Conservation (phyloP, 768 basidiomycete genomes). For the Xerocomellus intermedius region DNA sequence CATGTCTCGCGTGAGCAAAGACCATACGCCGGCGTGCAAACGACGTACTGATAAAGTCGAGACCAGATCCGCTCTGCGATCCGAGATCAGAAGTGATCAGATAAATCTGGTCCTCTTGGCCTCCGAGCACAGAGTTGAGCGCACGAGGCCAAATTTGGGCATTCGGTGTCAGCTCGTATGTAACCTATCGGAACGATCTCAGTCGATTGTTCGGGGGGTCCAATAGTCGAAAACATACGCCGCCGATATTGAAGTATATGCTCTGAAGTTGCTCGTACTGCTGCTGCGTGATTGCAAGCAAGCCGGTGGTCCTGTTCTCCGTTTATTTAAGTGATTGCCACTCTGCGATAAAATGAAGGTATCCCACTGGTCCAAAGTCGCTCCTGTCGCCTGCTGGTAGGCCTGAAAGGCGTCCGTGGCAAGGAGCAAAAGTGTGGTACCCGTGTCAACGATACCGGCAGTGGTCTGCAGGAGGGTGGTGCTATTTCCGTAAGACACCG, state of each 20-base stretch:
- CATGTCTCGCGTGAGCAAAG: neutral
- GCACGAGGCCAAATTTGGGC: slow-evolving; percentile 70
- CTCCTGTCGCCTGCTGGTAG: slow-evolving; percentile 56
- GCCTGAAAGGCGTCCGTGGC: slow-evolving; percentile 58
- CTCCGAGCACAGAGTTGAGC: slow-evolving; percentile 58
- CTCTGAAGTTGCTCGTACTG: slow-evolving; percentile 39
- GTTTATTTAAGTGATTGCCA: neutral
- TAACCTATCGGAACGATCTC: slow-evolving; percentile 32
- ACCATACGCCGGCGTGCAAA: neutral
- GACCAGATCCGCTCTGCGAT: slow-evolving; percentile 47
- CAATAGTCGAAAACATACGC: slow-evolving; percentile 23
- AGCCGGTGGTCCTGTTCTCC: slow-evolving; percentile 45
- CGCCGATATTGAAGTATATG: slow-evolving; percentile 52
- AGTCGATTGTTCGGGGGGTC: neutral
- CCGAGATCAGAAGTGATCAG: slow-evolving; percentile 47
- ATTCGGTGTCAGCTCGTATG: slow-evolving; percentile 57
- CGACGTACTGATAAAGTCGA: slow-evolving; percentile 61
- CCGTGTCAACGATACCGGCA: slow-evolving; percentile 52
- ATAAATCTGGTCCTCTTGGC: slow-evolving; percentile 39
- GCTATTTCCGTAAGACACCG: slow-evolving; percentile 35
- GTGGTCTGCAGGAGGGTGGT: slow-evolving; percentile 35
- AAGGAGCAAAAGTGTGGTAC: slow-evolving; percentile 48
- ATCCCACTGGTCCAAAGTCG: slow-evolving; percentile 46
- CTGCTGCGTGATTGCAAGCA: slow-evolving; percentile 46
- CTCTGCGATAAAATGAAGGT: neutral